Evolutionary conservation across 371 early-diverging fungal genomes (phyloP), one percentile per base, ranked within the genome.

Genomic region (Mortierella sp.): DNA sequence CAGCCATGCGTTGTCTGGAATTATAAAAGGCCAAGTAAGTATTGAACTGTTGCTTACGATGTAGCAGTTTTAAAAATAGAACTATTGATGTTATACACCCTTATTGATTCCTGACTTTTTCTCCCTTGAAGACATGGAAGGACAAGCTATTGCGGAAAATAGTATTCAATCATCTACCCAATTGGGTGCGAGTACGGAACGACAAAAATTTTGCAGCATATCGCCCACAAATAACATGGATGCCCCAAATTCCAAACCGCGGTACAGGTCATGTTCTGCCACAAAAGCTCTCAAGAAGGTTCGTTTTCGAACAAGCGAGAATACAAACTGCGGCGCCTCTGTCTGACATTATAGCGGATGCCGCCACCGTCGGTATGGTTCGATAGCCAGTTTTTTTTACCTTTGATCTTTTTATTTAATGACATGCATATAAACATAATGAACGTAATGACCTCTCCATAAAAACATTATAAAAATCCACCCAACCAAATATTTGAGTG

Each of bases 161-260:
- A 9, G 70, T 70, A n/a, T 43, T 70, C n/a, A 63, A 70, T 28
- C 28, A 63, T 10, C 43, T 70, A 11, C 70, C 64, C 3, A 37
- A 47, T 6, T 51, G 55, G 35, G 49, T 55, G 10, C 63, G 54
- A 47, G 47, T 28, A 11, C 40, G 64, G 10, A 51, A 54, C n/a
- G 43, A 63, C 32, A 14, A 40, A 18, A 71, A 57, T 22, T 45
- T 37, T n/a, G 49, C 47, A 10, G 59, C 57, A 0, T 64, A 64
- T 24, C 58, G 71, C 11, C 71, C 71, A 0, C 71, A 71, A 39
- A 28, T 64, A 14, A 71, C 64, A 2, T 71, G 39, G 22, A 22
- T 64, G 10, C 59, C 32, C 0, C n/a, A 10, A 5, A n/a, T 64
- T 14, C 59, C 65, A 2, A 57, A 64, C 22, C 55, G 58, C 8